Conservation (phyloP, 257 asterid species). For the Forsythia suspensa region DNA sequence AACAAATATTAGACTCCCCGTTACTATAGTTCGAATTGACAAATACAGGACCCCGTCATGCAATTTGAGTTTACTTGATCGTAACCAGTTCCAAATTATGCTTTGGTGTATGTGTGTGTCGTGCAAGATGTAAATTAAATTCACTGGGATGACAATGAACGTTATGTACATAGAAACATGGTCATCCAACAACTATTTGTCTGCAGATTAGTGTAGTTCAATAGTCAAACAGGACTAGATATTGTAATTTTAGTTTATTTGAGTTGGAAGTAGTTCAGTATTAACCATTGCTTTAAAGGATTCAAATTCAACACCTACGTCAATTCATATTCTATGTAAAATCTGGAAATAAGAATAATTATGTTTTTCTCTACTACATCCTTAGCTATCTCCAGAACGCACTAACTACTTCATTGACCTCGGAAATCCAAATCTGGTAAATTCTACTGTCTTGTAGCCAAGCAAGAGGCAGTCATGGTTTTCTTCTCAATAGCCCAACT, state of each 20-base stretch:
- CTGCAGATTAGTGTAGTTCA: not conserved
- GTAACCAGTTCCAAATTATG: not conserved
- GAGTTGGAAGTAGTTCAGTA: too few species aligned
- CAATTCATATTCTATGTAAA: not conserved
- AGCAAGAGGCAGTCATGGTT: slow-evolving; percentile 5
- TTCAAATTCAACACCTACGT: not conserved
- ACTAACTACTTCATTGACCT: not conserved
- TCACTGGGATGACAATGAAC: not conserved
- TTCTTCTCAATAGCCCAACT: not conserved
- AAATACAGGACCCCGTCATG: not conserved
- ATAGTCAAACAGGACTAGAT: not conserved
- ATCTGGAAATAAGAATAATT: not conserved
- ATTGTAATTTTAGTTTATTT: too few species aligned
- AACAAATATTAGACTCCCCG: not conserved
- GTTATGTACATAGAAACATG: not conserved
- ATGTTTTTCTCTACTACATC: not conserved
- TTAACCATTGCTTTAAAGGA: too few species aligned
- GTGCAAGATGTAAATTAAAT: not conserved
- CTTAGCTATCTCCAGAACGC: slow-evolving; percentile 11
- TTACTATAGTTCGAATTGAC: not conserved
- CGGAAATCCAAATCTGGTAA: not conserved
- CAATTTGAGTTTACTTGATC: not conserved
- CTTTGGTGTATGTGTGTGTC: not conserved
- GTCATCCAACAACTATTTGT: not conserved
- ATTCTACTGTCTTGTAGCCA: not conserved